Conservation (phyloP, 352 stramenopile genomes). For the Phytophthora vignae region DNA sequence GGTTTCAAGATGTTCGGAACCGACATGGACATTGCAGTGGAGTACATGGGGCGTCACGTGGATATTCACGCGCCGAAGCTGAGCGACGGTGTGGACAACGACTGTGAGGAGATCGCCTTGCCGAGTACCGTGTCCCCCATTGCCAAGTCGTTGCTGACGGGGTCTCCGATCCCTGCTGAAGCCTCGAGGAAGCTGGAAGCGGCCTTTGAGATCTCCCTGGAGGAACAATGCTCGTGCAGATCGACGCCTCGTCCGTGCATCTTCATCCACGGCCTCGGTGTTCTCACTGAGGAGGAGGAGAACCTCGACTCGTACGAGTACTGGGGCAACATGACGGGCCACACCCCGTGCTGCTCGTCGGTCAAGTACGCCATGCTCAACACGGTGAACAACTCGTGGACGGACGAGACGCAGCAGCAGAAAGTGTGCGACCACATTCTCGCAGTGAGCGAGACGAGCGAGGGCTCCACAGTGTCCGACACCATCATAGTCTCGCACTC, state of each 20-base stretch:
- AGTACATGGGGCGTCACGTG: slow-evolving; percentile 23
- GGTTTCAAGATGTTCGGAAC: slow-evolving; percentile 38
- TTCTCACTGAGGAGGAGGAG: slow-evolving; percentile 31
- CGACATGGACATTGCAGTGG: slow-evolving; percentile 43
- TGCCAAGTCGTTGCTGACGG: slow-evolving; percentile 31
- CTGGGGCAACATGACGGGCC: slow-evolving; percentile 47
- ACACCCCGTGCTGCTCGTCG: slow-evolving; percentile 43
- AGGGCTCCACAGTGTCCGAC: slow-evolving; percentile 21
- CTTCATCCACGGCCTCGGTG: slow-evolving; percentile 52
- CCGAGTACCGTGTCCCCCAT: slow-evolving; percentile 23
- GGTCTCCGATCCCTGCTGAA: slow-evolving; percentile 5
- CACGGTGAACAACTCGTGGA: slow-evolving; percentile 45
- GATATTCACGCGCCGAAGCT: slow-evolving; percentile 23
- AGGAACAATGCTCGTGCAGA: slow-evolving; percentile 20
- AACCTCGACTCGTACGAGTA: slow-evolving; percentile 39
- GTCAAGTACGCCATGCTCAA: slow-evolving; percentile 43
- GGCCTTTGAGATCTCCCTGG: slow-evolving; percentile 15
- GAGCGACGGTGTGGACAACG: background rate
- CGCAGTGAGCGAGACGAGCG: slow-evolving; percentile 29
- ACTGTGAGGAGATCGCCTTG: slow-evolving; percentile 20
- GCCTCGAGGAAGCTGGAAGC: slow-evolving; percentile 13
- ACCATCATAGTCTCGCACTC: slow-evolving; percentile 48
- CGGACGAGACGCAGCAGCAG: slow-evolving; percentile 34
- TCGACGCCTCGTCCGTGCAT: slow-evolving; percentile 30
- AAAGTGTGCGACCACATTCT: slow-evolving; percentile 41